These are phyloP conservation scores for Hypoxylon sp. DNA, from an alignment of 2,329 filamentous ascomycete genomes.

Conservation along the genomic window DNA sequence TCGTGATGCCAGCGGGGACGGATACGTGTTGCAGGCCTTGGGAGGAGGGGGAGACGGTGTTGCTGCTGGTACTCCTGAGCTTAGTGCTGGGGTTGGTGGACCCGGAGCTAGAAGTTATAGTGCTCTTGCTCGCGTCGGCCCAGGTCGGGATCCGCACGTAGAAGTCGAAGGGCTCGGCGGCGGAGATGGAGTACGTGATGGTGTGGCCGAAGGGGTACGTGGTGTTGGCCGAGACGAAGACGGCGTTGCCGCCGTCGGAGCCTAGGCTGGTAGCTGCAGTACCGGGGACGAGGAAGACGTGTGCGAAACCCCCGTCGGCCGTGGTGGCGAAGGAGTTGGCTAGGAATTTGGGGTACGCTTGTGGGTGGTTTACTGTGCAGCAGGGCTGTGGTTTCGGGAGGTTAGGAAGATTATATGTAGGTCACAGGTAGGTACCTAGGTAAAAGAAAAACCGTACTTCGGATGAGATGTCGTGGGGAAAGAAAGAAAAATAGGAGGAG, in stretches of 20 bases:
- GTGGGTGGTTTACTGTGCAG: slow-evolving; percentile 70
- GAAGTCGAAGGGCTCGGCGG: slow-evolving; percentile 49
- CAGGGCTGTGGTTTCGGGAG: slow-evolving; percentile 55
- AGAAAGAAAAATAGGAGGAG: neutral
- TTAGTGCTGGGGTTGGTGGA: slow-evolving; percentile 1
- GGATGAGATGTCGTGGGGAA: neutral
- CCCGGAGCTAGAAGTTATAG: slow-evolving; percentile 20
- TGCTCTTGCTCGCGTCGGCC: slow-evolving; percentile 36
- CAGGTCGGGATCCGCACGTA: slow-evolving; percentile 50
- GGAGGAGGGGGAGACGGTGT: slow-evolving; percentile 23
- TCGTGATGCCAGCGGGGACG: slow-evolving; percentile 30
- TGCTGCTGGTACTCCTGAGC: slow-evolving; percentile 4
- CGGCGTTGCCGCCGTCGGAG: slow-evolving; percentile 51
- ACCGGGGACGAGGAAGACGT: slow-evolving; percentile 64
- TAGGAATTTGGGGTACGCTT: slow-evolving; percentile 68
- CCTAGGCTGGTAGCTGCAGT: slow-evolving; percentile 57
- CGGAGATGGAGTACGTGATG: slow-evolving; percentile 50
- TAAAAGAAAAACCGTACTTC: too few relatives aligned
- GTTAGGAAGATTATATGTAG: slow-evolving; percentile 17
- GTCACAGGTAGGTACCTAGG: too few relatives aligned
- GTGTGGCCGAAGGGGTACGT: slow-evolving; percentile 59
- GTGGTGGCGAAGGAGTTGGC: slow-evolving; percentile 61
- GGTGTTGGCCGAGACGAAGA: slow-evolving; percentile 61
- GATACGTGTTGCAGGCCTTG: slow-evolving; percentile 39
- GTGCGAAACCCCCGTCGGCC: slow-evolving; percentile 60